Percentiles rank a stretch among this genome's conserved stretches.
Evolutionary conservation across 192 early-diverging fungal species (phyloP).

Genomic region (Backusella liffmaniae): DNA sequence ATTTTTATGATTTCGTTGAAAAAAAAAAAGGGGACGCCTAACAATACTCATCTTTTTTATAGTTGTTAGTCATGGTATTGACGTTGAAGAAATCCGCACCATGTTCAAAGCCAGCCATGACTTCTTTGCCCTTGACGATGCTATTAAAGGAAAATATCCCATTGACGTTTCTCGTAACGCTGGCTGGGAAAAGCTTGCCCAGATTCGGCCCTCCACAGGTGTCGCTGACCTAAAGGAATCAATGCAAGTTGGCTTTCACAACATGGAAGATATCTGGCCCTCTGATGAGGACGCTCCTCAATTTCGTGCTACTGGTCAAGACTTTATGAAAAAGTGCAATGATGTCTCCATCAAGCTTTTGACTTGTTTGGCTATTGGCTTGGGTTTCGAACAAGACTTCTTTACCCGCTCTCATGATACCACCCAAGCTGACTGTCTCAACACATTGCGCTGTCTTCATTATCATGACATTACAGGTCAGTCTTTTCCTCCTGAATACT

Average conservation of each 20-base stretch:
- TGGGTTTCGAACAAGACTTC: conserved; percentile 27
- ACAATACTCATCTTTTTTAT: neutral
- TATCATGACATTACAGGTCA: conserved; percentile 18
- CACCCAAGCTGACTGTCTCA: conserved; percentile 20
- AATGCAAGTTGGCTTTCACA: conserved; percentile 25
- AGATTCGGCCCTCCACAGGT: conserved; percentile 18
- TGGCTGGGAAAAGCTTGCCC: conserved; percentile 28
- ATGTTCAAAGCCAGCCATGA: conserved; percentile 26
- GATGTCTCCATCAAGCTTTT: conserved; percentile 21
- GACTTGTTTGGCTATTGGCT: conserved; percentile 17
- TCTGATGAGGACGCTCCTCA: conserved; percentile 23
- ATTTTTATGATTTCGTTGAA: neutral
- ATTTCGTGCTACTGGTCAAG: conserved; percentile 5
- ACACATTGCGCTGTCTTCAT: conserved; percentile 25
- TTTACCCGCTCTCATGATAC: conserved; percentile 27
- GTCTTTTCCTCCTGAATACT: neutral
- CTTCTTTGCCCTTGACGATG: conserved; percentile 28
- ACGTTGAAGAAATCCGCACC: conserved; percentile 10
- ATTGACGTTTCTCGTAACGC: conserved; percentile 24
- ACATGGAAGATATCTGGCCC: conserved; percentile 27
- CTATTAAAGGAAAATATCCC: conserved; percentile 22
- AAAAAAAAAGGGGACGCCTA: neutral
- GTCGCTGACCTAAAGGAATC: conserved; percentile 28
- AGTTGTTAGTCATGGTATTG: conserved; percentile 31
- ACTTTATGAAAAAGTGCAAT: conserved; percentile 29